Evolutionary conservation across 2,329 filamentous ascomycete genomes (phyloP), one percentile per base, ranked within the genome.

Genomic region (Fusarium mangiferae): DNA sequence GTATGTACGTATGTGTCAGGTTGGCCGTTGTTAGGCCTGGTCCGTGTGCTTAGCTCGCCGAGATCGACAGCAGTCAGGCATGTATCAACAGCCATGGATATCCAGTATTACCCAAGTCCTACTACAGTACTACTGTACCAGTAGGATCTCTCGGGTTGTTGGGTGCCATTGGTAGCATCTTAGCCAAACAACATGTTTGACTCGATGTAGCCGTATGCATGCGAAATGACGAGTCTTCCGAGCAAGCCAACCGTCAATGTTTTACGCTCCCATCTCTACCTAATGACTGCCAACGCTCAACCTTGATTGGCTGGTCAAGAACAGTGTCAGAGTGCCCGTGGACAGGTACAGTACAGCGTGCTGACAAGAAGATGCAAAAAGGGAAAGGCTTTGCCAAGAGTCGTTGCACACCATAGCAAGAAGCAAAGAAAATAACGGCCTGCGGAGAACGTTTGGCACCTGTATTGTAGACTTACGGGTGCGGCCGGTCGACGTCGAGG

Each of bases 1-100:
- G 13, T 26, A 26, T 33, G 17, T 48, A 48, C 30, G n/a, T 46
- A 38, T 41, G 68, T 76, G 64, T 75, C 73, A 76, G 73, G 75
- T 69, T 41, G 48, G 65, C 38, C 65, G 33, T 30, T 63, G 60
- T 71, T 68, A 46, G 62, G 67, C 64, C 59, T 55, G 60, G 62
- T 59, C 68, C 38, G 54, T 73, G 62, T 49, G 61, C 52, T 42
- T 44, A 44, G 46, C 46, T 54, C 65, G 41, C 39, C 42, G 28
- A 70, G 59, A 62, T 58, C 44, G 58, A 62, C 56, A 33, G 45
- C 26, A 41, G 54, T 58, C 45, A 58, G 51, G 58, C 44, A 13
- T 33, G 30, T 33, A 46, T 62, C 56, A 30, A 52, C 41, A 35
- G 38, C 58, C 57, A 42, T 60, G 28, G 28, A 30, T 30, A 49